Evolutionary conservation across 768 basidiomycete genomes (phyloP).

Genomic region (Podaxis sp.): DNA sequence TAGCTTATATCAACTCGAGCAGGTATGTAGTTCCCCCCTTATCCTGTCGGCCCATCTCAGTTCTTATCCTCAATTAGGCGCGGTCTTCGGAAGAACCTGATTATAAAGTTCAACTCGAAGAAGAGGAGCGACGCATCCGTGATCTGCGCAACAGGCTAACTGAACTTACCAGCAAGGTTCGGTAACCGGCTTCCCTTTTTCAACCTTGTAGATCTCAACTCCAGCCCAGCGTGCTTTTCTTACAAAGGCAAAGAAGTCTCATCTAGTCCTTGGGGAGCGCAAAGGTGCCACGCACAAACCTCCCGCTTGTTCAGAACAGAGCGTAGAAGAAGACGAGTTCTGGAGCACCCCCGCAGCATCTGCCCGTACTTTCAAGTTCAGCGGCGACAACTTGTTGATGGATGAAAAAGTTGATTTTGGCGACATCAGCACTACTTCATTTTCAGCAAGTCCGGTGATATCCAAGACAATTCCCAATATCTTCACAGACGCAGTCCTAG

Average conservation of each 20-base stretch:
- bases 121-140: conserved; percentile 42
- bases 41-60: background rate
- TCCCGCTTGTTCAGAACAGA: conserved; percentile 31
- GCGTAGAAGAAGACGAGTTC: conserved; percentile 48
- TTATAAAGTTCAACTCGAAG: conserved; percentile 36
- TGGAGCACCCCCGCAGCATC: conserved; percentile 60
- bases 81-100: conserved; percentile 12
- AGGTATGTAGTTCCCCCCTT: background rate
- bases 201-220: background rate
- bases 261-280: conserved; percentile 10
- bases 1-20: conserved; percentile 17
- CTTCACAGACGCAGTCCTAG: background rate
- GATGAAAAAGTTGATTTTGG: conserved; percentile 64
- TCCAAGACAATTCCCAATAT: conserved; percentile 2
- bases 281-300: conserved; percentile 4
- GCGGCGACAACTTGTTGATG: conserved; percentile 54
- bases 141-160: conserved; percentile 36
- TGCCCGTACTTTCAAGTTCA: conserved; percentile 61
- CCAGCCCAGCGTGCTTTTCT: conserved; percentile 12
- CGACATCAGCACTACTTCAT: conserved; percentile 50
- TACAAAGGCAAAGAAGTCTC: conserved; percentile 10
- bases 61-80: background rate
- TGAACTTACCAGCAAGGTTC: conserved; percentile 42
- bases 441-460: conserved; percentile 22
- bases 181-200: conserved; percentile 6